Evolutionary conservation across 352 stramenopile species (phyloP).

Genomic region (Aphanomyces cochlioides): DNA sequence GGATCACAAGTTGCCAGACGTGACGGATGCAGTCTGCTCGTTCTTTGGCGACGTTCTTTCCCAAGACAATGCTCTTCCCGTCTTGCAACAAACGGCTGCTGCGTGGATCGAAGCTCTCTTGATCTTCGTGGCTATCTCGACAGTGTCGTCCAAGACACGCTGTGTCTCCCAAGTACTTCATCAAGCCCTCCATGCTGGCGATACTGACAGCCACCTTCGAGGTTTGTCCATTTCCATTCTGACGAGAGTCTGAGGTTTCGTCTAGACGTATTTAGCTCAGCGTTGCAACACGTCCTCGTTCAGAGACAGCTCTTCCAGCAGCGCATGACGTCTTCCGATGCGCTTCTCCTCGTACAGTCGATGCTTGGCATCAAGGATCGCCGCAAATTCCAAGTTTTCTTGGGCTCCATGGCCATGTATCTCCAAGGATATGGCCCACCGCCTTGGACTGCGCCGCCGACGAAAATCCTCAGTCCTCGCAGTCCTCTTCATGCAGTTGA

Average conservation of each 20-base stretch:
- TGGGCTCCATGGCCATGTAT: conserved; percentile 20
- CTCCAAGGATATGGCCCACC: conserved; percentile 26
- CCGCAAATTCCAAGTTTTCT: conserved; percentile 30
- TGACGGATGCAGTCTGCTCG: conserved; percentile 24
- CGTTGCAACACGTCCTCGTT: conserved; percentile 15
- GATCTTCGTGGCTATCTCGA: conserved; percentile 9
- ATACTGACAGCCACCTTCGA: not conserved
- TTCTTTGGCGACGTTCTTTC: conserved; percentile 28
- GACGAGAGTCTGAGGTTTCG: not conserved
- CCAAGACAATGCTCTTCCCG: not conserved
- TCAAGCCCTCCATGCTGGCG: conserved; percentile 21
- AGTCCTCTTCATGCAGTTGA: conserved; percentile 1
- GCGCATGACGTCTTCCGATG: conserved; percentile 11
- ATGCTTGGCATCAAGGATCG: conserved; percentile 13
- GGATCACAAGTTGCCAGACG: conserved; percentile 25
- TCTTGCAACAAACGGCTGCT: not conserved
- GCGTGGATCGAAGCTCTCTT: conserved; percentile 13
- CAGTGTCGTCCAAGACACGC: conserved; percentile 24
- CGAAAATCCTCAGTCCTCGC: conserved; percentile 17
- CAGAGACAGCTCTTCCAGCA: conserved; percentile 16
- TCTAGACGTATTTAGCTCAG: conserved; percentile 21
- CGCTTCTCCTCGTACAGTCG: conserved; percentile 14
- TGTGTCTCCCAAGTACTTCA: conserved; percentile 25
- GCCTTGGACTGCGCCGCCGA: conserved; percentile 12
- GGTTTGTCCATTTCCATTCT: not conserved